Base-by-base conservation (phyloP, 1,139 yeast species). In the Blastobotrys proliferans region DNA sequence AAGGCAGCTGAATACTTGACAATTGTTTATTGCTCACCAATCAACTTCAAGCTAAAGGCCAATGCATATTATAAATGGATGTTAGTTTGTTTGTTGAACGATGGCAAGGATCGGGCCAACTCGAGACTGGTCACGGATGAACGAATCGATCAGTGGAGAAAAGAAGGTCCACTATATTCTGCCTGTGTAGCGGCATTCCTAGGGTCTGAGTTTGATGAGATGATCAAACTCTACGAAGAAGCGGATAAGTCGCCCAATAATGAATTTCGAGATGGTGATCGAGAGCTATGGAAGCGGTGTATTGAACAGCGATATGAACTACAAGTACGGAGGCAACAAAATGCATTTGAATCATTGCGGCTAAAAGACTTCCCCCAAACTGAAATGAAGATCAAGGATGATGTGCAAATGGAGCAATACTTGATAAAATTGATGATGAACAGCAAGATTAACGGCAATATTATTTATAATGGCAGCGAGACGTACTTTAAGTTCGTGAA, bases 1-100 rank as follows among this genome's bases (percentile, higher is more conserved):
- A 43, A 44, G 27, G 65, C 64, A 3, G 33, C 36, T 11, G 55
- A 54, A 35, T 49, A 46, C 32, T 40, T 58, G 17, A 43, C 50
- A 3, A 50, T 54, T 36, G 60, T 51, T 6, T 30, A 22, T 10
- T 28, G 28, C 34, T 22, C 20, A 10, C 21, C 22, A 3, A 33
- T 21, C n/a, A 20, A 22, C 20, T 14, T 16, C 6, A 18, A 24
- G 6, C 11, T 35, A n/a, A 11, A 24, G 26, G 17, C 13, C 24
- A 11, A 13, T 25, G 32, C 34, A 11, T 34, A 27, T 18, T 40
- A 33, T 18, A 40, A 40, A 13, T 40, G 30, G 24, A 28, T 20
- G 16, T 24, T 40, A 24, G 34, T 24, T 9, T 11, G 22, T 21
- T 28, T 40, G 27, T n/a, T 40, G 34, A 24, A 24, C 8, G n/a